Conservation (phyloP, 1,139 yeast species). For the Yamadazyma oceani region DNA sequence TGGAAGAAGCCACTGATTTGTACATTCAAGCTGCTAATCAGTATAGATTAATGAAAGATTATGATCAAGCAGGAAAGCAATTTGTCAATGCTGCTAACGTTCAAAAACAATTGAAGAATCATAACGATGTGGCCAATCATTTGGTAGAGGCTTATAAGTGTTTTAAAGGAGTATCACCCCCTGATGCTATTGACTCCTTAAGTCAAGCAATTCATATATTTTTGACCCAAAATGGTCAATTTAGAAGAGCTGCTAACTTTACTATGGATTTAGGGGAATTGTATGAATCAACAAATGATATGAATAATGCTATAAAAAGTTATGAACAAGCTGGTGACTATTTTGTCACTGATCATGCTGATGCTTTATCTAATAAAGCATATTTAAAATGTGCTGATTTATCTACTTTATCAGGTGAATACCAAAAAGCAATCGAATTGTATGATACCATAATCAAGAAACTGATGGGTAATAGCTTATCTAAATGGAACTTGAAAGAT, state of each 20-base stretch:
- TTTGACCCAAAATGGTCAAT: slow-evolving; percentile 83
- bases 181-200: slow-evolving; percentile 76
- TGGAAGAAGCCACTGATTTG: slow-evolving; percentile 90
- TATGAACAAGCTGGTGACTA: slow-evolving; percentile 97
- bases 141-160: slow-evolving; percentile 90
- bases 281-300: slow-evolving; percentile 72
- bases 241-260: slow-evolving; percentile 93
- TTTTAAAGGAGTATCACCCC: slow-evolving; percentile 69
- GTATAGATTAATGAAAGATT: slow-evolving; percentile 74
- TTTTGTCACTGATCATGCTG: slow-evolving; percentile 91
- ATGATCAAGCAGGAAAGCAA: slow-evolving; percentile 72
- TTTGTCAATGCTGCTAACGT: slow-evolving; percentile 84
- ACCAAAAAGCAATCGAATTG: slow-evolving; percentile 68
- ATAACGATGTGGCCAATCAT: slow-evolving; percentile 91
- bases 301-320: slow-evolving; percentile 65
- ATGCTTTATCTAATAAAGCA: slow-evolving; percentile 86
- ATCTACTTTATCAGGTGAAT: slow-evolving; percentile 73
- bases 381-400: slow-evolving; percentile 88
- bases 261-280: slow-evolving; percentile 87
- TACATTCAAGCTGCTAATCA: slow-evolving; percentile 89
- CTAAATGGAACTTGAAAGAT: slow-evolving; percentile 92
- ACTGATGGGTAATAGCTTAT: slow-evolving; percentile 69
- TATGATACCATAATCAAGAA: slow-evolving; percentile 78
- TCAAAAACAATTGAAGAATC: slow-evolving; percentile 71
- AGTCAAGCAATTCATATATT: slow-evolving; percentile 78